Evolutionary conservation across 2,329 filamentous ascomycete genomes (phyloP).

Genomic region (Paracoccidioides brasiliensis): DNA sequence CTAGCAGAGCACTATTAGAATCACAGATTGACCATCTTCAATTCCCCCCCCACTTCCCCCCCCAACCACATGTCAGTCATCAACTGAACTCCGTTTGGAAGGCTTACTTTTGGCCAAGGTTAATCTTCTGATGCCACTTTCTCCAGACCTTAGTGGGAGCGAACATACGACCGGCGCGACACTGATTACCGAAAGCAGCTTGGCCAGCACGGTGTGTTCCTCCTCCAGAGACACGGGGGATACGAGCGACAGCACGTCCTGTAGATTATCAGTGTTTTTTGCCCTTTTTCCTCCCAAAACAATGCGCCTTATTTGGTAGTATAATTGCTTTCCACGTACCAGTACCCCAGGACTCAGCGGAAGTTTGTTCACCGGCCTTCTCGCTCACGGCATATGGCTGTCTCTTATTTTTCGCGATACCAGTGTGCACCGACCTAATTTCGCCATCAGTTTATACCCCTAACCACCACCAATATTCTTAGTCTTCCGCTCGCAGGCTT

Average conservation of each 20-base stretch:
- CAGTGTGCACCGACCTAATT: constrained; percentile 67
- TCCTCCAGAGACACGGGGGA: constrained; percentile 99
- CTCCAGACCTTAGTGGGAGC: constrained; percentile 99
- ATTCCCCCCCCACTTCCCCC: background rate
- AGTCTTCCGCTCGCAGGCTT: constrained; percentile 32
- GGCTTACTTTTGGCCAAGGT: constrained; percentile 86
- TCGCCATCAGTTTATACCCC: constrained; percentile 21
- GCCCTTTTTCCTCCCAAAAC: constrained; percentile 4
- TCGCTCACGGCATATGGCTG: constrained; percentile 99
- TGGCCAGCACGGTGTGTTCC: constrained; percentile 99
- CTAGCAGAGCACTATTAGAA: constrained; percentile 30
- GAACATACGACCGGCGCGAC: constrained; percentile 99
- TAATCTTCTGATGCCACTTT: constrained; percentile 99
- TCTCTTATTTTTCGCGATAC: constrained; percentile 99
- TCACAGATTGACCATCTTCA: background rate
- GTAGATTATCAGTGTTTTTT: constrained; percentile 10
- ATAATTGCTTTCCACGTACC: constrained; percentile 48
- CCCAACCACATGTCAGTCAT: background rate
- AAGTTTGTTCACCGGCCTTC: constrained; percentile 99
- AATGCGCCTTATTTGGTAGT: constrained; percentile 10
- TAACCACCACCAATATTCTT: background rate
- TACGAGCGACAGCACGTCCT: constrained; percentile 99
- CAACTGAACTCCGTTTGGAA: constrained; percentile 7
- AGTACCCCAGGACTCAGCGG: constrained; percentile 99
- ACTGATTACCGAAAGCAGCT: constrained; percentile 99